Conservation (phyloP, 192 early-diverging fungal genomes). For the Entomortierella parvispora region DNA sequence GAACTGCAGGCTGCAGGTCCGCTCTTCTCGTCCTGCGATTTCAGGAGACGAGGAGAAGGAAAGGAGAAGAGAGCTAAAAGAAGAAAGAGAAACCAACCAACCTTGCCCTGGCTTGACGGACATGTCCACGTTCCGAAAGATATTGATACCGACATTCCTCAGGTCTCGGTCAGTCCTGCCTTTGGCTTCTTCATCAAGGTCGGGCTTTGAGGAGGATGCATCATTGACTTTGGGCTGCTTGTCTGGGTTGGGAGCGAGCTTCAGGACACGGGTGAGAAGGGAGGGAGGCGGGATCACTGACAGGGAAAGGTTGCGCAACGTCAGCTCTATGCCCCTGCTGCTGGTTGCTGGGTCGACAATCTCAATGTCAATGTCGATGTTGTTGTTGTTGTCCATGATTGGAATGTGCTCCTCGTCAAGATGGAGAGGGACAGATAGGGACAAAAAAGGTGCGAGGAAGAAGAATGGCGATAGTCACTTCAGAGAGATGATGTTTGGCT, state of each 20-base stretch:
- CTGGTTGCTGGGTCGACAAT: not conserved
- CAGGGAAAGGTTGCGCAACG: slow-evolving; percentile 43
- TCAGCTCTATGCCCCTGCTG: slow-evolving; percentile 28
- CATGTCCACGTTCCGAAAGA: slow-evolving; percentile 44
- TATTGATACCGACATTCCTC: slow-evolving; percentile 37
- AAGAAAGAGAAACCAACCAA: slow-evolving; percentile 2
- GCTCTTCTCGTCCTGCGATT: not conserved
- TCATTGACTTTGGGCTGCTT: not conserved
- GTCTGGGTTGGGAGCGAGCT: slow-evolving; percentile 7
- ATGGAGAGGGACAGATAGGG: no score
- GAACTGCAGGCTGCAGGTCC: not conserved
- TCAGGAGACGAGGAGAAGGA: not conserved
- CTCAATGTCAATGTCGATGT: no score
- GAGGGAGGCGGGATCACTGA: slow-evolving; percentile 48
- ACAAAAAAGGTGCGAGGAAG: no score
- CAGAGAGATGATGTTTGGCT: no score
- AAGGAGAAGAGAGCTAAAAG: not conserved
- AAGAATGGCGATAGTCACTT: no score
- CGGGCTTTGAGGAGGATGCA: not conserved
- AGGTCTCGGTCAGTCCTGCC: slow-evolving; percentile 29
- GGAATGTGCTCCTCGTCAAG: no score
- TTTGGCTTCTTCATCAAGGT: not conserved
- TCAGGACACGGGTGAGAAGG: slow-evolving; percentile 31
- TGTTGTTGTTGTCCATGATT: no score
- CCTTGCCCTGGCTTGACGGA: slow-evolving; percentile 50